phyloP scores from a whole-genome alignment of 2,329 filamentous ascomycete genomes.

The Cytospora paraplurivora region DNA sequence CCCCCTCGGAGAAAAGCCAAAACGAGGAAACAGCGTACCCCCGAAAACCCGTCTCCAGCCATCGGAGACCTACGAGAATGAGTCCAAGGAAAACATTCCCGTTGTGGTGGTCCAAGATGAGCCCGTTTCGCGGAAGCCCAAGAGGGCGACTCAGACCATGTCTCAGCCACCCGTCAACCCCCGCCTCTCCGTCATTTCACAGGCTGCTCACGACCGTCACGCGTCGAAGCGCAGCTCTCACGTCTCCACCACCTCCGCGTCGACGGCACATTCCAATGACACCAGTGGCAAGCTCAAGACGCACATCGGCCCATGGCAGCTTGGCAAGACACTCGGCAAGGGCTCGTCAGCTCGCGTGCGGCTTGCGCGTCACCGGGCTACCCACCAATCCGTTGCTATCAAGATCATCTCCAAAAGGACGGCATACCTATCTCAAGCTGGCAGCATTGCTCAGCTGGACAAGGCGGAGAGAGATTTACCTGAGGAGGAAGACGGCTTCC shows the following conservation, averaged over 20 bases:
- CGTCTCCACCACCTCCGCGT: constrained; percentile 42
- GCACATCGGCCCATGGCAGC: constrained; percentile 89
- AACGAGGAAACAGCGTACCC: constrained; percentile 23
- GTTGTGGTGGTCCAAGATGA: constrained; percentile 10
- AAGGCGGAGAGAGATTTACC: constrained; percentile 65
- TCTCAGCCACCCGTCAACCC: constrained; percentile 31
- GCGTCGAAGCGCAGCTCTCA: constrained; percentile 44
- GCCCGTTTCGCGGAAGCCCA: constrained; percentile 9
- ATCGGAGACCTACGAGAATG: constrained; percentile 18
- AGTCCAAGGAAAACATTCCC: constrained; percentile 26
- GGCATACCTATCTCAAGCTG: constrained; percentile 78
- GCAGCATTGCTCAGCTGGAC: constrained; percentile 82
- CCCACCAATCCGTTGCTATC: constrained; percentile 81
- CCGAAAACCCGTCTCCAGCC: constrained; percentile 1
- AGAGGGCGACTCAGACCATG: constrained; percentile 3
- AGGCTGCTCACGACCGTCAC: constrained; percentile 34
- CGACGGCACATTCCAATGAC: constrained; percentile 36
- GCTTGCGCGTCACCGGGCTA: constrained; percentile 76
- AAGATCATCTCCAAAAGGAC: constrained; percentile 91
- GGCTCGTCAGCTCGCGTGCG: constrained; percentile 89
- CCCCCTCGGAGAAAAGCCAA: constrained; percentile 24
- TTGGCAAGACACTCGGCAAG: constrained; percentile 85
- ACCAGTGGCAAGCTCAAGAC: constrained; percentile 54
- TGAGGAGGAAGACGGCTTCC: constrained; percentile 59
- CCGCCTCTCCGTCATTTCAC: constrained; percentile 39